Base-by-base conservation (phyloP, 306 rosid genomes). In the Prunus davidiana region DNA sequence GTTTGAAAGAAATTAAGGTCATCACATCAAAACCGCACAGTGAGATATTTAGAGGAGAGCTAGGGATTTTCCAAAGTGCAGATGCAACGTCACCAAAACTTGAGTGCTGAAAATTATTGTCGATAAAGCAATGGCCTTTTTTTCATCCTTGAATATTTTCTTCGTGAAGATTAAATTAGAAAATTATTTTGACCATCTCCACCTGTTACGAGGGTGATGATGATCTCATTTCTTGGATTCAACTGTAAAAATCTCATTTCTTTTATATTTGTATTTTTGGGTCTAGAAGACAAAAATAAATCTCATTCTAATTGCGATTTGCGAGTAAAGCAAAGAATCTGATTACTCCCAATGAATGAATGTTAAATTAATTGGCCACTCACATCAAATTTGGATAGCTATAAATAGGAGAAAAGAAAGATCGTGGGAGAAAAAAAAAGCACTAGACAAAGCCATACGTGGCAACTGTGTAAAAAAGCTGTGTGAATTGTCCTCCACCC, bases 21-120 rank as follows among this genome's bases (percentile, higher is more conserved):
- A 61, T 25, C 34, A 30, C 9, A 15, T 64, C 28, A 24, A 47
- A 54, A 15, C 74, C 24, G 51, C 30, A 19, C 8, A 54, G 7
- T n/a, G 51, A 3, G 14, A n/a, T 5, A 34, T 71, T n/a, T 12
- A 54, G 10, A 8, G 22, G 51, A 16, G 14, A 54, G 13, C 74
- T 5, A 11, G 0, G n/a, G 20, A 52, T 30, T 71, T 54, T 55
- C 50, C 24, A 13, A 54, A 55, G 75, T 71, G 75, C 63, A 28
- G 3, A 6, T 69, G 61, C 45, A 18, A 27, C 14, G 6, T 55
- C 15, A 71, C 52, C 64, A 55, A 20, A 25, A 19, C 75, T 34
- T 72, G 32, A 55, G 75, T 15, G 75, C 64, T 71, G 13, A 41
- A 52, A 71, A 71, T 71, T 52, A 71, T n/a, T 32, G 60, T 54